Conservation (phyloP, 192 early-diverging fungal genomes). For the Coemansia sp. region DNA sequence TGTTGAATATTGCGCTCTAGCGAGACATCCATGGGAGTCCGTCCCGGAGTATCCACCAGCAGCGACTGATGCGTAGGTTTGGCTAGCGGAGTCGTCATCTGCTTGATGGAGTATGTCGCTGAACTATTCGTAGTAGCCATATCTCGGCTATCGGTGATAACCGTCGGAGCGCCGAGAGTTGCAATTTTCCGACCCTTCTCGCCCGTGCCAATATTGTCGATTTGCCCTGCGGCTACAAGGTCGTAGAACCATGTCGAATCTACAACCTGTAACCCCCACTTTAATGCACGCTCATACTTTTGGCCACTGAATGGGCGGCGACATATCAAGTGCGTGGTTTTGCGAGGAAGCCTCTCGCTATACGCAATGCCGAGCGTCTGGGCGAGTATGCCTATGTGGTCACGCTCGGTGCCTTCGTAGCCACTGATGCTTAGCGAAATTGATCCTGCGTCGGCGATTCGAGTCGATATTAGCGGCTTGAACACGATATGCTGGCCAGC, state of each 20-base stretch:
- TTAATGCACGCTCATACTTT: conserved; percentile 73
- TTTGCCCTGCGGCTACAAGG: conserved; percentile 14
- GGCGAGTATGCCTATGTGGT: conserved; percentile 57
- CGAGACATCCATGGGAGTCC: conserved; percentile 44
- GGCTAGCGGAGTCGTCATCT: conserved; percentile 16
- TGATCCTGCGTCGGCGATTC: background rate
- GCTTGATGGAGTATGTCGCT: background rate
- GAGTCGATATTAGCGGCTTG: conserved; percentile 19
- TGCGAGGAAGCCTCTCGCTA: conserved; percentile 59
- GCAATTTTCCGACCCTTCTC: background rate
- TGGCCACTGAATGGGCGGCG: conserved; percentile 60
- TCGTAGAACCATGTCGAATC: conserved; percentile 59
- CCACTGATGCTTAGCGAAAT: conserved; percentile 58
- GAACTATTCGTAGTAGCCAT: background rate
- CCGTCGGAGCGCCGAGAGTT: background rate
- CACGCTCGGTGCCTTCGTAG: conserved; percentile 59
- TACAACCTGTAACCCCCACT: conserved; percentile 69
- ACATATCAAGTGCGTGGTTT: conserved; percentile 72
- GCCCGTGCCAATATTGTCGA: background rate
- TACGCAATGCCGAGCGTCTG: conserved; percentile 48
- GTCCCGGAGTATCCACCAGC: conserved; percentile 33
- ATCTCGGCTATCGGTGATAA: background rate
- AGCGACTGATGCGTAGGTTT: conserved; percentile 4
- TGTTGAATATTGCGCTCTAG: conserved; percentile 42
- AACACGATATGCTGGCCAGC: conserved; percentile 50